phyloP scores from a whole-genome alignment of 139 green algal species.

The Picochlorum sp. region DNA sequence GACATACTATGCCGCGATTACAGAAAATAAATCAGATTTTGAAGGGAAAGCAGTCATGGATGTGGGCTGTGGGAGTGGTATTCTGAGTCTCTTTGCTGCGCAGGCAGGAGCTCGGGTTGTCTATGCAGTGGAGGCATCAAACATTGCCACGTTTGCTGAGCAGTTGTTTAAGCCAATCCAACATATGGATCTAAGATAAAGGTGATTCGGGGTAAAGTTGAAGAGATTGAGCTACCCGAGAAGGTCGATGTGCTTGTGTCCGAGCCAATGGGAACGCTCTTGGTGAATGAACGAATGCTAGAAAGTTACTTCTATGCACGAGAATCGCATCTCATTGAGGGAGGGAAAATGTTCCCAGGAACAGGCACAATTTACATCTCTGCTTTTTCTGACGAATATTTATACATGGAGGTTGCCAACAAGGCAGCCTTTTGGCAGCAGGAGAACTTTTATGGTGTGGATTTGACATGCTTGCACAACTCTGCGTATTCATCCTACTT shows the following conservation, averaged over 20 bases:
- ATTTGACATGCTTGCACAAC: constrained; percentile 65
- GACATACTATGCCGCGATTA: constrained; percentile 88
- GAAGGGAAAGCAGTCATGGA: constrained; percentile 86
- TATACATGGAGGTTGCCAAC: constrained; percentile 69
- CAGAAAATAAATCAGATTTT: constrained; percentile 82
- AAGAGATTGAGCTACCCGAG: constrained; percentile 56
- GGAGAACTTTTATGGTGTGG: constrained; percentile 75
- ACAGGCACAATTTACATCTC: constrained; percentile 74
- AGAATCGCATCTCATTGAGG: constrained; percentile 81
- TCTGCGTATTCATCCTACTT: constrained; percentile 49
- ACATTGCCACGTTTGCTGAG: constrained; percentile 68
- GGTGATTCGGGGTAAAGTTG: constrained; percentile 60
- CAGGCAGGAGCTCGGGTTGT: constrained; percentile 78
- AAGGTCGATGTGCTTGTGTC: constrained; percentile 51
- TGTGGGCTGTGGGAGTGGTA: constrained; percentile 85
- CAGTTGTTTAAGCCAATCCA: constrained; percentile 63
- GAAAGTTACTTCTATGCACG: constrained; percentile 87
- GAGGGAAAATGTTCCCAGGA: constrained; percentile 87
- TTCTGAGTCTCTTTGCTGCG: constrained; percentile 93
- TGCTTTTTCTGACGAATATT: constrained; percentile 72
- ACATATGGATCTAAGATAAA: constrained; percentile 23
- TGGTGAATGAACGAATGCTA: constrained; percentile 97
- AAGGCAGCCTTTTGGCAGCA: constrained; percentile 72
- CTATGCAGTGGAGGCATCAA: constrained; percentile 90
- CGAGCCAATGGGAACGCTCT: constrained; percentile 87